These are phyloP conservation scores for Fusarium buxicola DNA, from an alignment of 2,329 filamentous ascomycete species.

Conservation along the genomic window DNA sequence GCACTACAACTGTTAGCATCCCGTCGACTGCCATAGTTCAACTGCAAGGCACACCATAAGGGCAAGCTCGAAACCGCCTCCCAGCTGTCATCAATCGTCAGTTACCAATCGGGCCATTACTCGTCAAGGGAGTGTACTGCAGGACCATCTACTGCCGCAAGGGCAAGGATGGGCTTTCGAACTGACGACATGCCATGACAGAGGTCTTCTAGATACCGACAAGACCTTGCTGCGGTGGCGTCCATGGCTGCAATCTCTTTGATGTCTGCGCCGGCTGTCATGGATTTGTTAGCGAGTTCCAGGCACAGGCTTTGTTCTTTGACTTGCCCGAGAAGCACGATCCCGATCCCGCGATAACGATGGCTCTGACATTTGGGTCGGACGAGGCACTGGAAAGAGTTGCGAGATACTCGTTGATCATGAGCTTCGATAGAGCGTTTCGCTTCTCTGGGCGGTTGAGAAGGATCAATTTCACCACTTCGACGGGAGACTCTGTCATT, in stretches of 20 bases:
- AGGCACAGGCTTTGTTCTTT: background rate
- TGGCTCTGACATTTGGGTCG: slow-evolving; percentile 46
- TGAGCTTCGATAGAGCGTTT: slow-evolving; percentile 66
- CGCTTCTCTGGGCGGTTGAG: slow-evolving; percentile 67
- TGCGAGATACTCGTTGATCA: slow-evolving; percentile 59
- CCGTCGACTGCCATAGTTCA: background rate
- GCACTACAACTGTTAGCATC: slow-evolving; percentile 41
- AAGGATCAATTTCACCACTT: background rate
- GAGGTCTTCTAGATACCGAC: slow-evolving; percentile 53
- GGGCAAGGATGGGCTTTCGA: slow-evolving; percentile 57
- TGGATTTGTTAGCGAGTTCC: background rate
- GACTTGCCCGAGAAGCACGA: slow-evolving; percentile 40
- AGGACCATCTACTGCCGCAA: slow-evolving; percentile 55
- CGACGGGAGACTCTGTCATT: background rate
- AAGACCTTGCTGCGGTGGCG: slow-evolving; percentile 37
- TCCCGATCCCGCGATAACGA: slow-evolving; percentile 53
- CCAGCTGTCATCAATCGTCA: slow-evolving; percentile 48
- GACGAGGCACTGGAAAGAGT: slow-evolving; percentile 40
- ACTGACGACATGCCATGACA: slow-evolving; percentile 43
- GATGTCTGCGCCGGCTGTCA: slow-evolving; percentile 47
- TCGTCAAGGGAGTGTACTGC: background rate
- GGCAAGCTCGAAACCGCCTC: slow-evolving; percentile 59
- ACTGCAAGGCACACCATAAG: slow-evolving; percentile 49
- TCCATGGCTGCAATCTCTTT: slow-evolving; percentile 48
- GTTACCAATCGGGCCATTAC: background rate